Conservation (phyloP, 1,284 basidiomycete species). For the Macrocystidia cucumis region DNA sequence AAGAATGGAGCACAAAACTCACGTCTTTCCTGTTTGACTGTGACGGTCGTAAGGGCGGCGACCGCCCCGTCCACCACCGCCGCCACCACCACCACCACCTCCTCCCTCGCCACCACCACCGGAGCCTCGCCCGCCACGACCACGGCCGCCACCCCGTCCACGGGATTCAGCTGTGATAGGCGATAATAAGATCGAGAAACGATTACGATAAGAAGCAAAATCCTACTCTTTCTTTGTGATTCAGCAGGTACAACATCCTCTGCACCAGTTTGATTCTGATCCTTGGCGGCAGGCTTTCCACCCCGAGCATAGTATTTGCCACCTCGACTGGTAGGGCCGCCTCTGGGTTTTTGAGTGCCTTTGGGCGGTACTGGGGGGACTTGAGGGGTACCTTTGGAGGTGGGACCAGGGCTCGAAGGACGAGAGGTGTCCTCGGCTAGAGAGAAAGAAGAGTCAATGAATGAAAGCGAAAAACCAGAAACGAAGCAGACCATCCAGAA, state of each 20-base stretch:
- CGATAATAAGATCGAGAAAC: neutral
- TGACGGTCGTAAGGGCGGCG: slow-evolving; percentile 77
- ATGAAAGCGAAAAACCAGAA: slow-evolving; percentile 14
- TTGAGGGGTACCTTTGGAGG: slow-evolving; percentile 31
- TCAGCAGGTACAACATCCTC: no score
- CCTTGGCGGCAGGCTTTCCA: slow-evolving; percentile 39
- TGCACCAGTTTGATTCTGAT: no score
- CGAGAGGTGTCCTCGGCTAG: slow-evolving; percentile 43
- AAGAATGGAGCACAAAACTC: slow-evolving; percentile 19
- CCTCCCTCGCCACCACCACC: slow-evolving; percentile 28
- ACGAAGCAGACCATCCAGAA: slow-evolving; percentile 58
- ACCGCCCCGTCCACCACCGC: slow-evolving; percentile 46
- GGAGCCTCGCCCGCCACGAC: no score
- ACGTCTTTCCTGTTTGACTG: slow-evolving; percentile 77
- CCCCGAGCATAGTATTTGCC: slow-evolving; percentile 72
- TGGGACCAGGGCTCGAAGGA: slow-evolving; percentile 34
- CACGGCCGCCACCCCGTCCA: slow-evolving; percentile 42
- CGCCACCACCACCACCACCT: slow-evolving; percentile 38
- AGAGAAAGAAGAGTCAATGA: slow-evolving; percentile 9
- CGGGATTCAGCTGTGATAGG: no score
- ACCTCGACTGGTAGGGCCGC: slow-evolving; percentile 61
- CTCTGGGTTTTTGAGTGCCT: slow-evolving; percentile 37
- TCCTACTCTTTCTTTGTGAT: no score
- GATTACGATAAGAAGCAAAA: slow-evolving; percentile 9
- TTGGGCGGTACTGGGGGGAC: slow-evolving; percentile 26